Conservation (phyloP, 2,329 filamentous ascomycete genomes). For the Trichophyton benhamiae region DNA sequence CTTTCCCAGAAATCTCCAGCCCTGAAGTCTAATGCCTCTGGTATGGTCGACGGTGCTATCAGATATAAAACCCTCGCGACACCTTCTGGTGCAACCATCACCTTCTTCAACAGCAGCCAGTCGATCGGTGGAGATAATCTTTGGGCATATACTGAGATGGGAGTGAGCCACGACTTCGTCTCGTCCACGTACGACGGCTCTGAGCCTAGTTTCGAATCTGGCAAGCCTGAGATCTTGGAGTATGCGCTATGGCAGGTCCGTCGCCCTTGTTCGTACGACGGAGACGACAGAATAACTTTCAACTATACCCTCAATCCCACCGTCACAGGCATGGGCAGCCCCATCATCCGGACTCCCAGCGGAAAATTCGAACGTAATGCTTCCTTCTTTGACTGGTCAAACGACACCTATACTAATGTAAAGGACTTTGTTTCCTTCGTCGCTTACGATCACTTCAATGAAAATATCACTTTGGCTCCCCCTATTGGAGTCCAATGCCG, state of each 20-base stretch:
- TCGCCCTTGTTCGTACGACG: neutral
- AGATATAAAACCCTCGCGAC: neutral
- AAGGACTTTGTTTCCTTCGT: neutral
- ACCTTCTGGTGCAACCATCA: neutral
- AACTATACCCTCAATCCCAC: neutral
- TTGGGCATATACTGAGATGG: neutral
- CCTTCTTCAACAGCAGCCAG: neutral
- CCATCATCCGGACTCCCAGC: neutral
- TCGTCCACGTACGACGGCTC: neutral
- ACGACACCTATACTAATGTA: neutral
- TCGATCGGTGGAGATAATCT: neutral
- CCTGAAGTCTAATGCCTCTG: neutral
- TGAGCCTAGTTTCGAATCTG: neutral
- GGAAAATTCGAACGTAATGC: neutral
- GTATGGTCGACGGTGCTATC: neutral
- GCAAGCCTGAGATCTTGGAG: neutral
- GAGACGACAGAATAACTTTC: neutral
- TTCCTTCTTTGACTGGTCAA: conserved; percentile 3
- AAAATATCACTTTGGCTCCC: neutral
- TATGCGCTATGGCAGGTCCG: neutral
- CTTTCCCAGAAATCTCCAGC: neutral
- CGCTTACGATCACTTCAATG: neutral
- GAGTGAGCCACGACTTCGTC: neutral
- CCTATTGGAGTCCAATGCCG: conserved; percentile 6
- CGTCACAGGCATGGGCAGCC: neutral